Percentiles rank a stretch among this genome's conserved stretches.
phyloP scores from a whole-genome alignment of 495 filamentous ascomycete genomes.

The Elaphomyces granulatus region DNA sequence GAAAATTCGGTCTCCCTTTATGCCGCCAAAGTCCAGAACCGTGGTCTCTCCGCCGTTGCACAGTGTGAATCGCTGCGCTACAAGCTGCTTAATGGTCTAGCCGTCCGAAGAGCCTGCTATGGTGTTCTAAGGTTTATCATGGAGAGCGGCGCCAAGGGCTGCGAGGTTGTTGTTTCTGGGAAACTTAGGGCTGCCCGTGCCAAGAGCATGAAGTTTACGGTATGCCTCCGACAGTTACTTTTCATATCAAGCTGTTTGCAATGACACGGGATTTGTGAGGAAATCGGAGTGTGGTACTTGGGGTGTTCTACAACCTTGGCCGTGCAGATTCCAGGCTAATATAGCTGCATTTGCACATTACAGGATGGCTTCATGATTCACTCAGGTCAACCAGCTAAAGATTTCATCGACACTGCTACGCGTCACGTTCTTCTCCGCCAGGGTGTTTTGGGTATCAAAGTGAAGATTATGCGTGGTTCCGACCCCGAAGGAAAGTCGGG shows the following conservation, averaged over 20 bases:
- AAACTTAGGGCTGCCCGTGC: conserved; percentile 97
- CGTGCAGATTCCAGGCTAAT: conserved; percentile 1
- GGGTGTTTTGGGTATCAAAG: conserved; percentile 99
- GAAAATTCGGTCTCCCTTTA: conserved; percentile 99
- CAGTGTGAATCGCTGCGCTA: conserved; percentile 99
- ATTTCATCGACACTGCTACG: conserved; percentile 97
- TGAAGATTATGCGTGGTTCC: conserved; percentile 99
- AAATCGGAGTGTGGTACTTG: too few relatives aligned
- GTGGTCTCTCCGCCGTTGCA: conserved; percentile 96
- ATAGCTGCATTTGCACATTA: conserved; percentile 1
- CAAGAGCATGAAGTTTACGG: conserved; percentile 99
- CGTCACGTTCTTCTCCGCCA: conserved; percentile 98
- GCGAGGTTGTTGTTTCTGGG: conserved; percentile 97
- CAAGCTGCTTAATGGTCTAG: conserved; percentile 98
- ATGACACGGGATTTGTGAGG: conserved; percentile 3
- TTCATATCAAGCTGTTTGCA: neutral
- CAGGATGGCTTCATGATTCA: conserved; percentile 99
- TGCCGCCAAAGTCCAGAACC: conserved; percentile 99
- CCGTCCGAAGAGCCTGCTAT: conserved; percentile 95
- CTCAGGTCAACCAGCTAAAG: conserved; percentile 97
- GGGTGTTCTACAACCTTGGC: neutral
- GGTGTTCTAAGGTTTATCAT: conserved; percentile 99
- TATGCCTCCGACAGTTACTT: too few relatives aligned
- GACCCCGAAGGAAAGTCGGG: conserved; percentile 99
- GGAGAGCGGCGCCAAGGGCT: conserved; percentile 98